Conservation (phyloP, 2,329 filamentous ascomycete genomes). For the Hymenoscyphus repandus region DNA sequence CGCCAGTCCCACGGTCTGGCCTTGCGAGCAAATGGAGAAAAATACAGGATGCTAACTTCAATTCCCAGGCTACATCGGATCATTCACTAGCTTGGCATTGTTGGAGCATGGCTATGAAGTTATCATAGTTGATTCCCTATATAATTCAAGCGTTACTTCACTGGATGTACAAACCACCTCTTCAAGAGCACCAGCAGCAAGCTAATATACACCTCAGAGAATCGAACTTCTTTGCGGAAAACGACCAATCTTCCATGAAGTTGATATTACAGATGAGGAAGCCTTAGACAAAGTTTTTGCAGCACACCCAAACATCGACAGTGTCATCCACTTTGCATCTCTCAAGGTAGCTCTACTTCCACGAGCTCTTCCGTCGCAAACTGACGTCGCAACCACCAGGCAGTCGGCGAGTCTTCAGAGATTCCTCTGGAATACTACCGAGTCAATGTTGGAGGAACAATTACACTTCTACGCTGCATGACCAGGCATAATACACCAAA, state of each 20-base stretch:
- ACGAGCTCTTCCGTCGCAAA: constrained; percentile 1
- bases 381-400: constrained; percentile 44
- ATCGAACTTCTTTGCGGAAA: constrained; percentile 92
- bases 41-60: background rate
- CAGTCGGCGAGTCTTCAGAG: constrained; percentile 90
- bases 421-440: constrained; percentile 97
- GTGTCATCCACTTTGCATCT: constrained; percentile 97
- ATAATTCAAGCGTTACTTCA: constrained; percentile 91
- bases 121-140: constrained; percentile 91
- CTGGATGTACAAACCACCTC: constrained; percentile 57
- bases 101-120: constrained; percentile 95
- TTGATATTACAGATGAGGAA: constrained; percentile 82
- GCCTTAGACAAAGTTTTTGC: constrained; percentile 82
- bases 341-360: constrained; percentile 65
- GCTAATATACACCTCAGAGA: constrained; percentile 34
- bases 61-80: constrained; percentile 95
- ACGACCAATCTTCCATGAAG: constrained; percentile 76
- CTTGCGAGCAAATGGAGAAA: background rate
- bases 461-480: constrained; percentile 84
- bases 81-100: constrained; percentile 88
- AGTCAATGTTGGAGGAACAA: constrained; percentile 91
- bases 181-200: background rate
- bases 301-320: constrained; percentile 89
- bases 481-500: constrained; percentile 84
- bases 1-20: background rate